A percentile compares a stretch with the other conserved stretches of the same genome.
Evolutionary conservation across 1,284 basidiomycete genomes (phyloP).

Genomic region (Takashimella koratensis): DNA sequence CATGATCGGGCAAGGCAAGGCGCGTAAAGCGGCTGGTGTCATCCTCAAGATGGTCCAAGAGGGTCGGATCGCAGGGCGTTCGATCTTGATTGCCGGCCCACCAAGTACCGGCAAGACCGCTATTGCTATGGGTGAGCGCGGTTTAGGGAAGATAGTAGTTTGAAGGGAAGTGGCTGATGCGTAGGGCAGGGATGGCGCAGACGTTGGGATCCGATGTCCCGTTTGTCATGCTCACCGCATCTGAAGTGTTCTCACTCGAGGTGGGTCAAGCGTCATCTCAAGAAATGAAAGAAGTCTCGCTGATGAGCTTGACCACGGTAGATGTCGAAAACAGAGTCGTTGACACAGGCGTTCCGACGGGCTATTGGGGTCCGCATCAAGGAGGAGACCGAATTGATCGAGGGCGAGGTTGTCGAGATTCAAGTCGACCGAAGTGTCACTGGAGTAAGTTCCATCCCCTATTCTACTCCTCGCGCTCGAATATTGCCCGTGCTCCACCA

Average conservation of each 20-base stretch:
- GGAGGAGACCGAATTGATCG: constrained; percentile 95
- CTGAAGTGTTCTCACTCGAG: constrained; percentile 94
- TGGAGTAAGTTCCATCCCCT: constrained; percentile 61
- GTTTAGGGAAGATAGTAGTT: background rate
- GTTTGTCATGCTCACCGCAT: constrained; percentile 94
- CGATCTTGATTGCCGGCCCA: constrained; percentile 93
- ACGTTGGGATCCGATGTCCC: constrained; percentile 89
- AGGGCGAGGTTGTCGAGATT: constrained; percentile 98
- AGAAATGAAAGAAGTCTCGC: too few relatives aligned
- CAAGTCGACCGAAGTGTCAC: constrained; percentile 96
- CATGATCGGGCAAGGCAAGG: constrained; percentile 94
- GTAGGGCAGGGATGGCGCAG: constrained; percentile 86
- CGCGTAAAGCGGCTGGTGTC: constrained; percentile 93
- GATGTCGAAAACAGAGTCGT: constrained; percentile 97
- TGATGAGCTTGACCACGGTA: constrained; percentile 25
- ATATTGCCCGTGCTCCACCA: too few relatives aligned
- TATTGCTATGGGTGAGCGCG: constrained; percentile 78
- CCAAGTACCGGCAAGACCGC: constrained; percentile 97
- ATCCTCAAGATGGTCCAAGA: constrained; percentile 98
- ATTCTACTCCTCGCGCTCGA: too few relatives aligned
- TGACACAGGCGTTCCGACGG: constrained; percentile 91
- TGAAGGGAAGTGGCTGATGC: constrained; percentile 8
- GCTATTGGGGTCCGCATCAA: constrained; percentile 96
- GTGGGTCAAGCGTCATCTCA: constrained; percentile 20
- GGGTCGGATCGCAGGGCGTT: constrained; percentile 87